Conservation (phyloP, 1,284 basidiomycete species). For the Macrocystidia cucumis region DNA sequence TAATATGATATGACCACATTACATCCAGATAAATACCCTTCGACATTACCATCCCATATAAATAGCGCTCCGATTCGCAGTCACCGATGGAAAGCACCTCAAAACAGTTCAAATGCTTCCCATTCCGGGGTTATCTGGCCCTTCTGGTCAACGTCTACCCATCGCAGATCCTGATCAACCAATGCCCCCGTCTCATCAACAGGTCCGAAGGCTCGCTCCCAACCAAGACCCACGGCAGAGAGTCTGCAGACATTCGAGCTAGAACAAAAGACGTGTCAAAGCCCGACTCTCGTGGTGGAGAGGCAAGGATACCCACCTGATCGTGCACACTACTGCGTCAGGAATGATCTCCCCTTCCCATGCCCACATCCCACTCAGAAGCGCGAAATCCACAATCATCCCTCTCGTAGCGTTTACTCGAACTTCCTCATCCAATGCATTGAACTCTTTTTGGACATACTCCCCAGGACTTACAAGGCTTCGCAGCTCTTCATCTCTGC, state of each 20-base stretch:
- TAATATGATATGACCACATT: no score
- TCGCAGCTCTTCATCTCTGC: slow-evolving; percentile 32
- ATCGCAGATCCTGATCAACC: slow-evolving; percentile 37
- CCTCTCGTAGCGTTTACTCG: slow-evolving; percentile 46
- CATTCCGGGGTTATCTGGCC: slow-evolving; percentile 46
- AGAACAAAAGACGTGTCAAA: slow-evolving; percentile 6
- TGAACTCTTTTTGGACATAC: slow-evolving; percentile 50
- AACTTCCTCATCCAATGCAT: slow-evolving; percentile 27
- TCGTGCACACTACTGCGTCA: slow-evolving; percentile 45
- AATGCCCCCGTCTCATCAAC: slow-evolving; percentile 38
- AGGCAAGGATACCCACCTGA: slow-evolving; percentile 34
- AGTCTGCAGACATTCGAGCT: slow-evolving; percentile 59
- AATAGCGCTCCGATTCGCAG: no score
- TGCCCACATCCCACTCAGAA: slow-evolving; percentile 32
- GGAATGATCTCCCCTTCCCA: slow-evolving; percentile 36
- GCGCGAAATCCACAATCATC: slow-evolving; percentile 52
- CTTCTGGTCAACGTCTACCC: slow-evolving; percentile 55
- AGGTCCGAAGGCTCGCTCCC: slow-evolving; percentile 53
- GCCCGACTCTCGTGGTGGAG: background rate
- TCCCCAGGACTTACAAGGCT: slow-evolving; percentile 41
- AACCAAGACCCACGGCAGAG: slow-evolving; percentile 52
- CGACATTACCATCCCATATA: background rate
- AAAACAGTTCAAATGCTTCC: slow-evolving; percentile 41
- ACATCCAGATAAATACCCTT: no score
- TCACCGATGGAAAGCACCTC: background rate